These are phyloP conservation scores for Penicillium turbatum DNA, from an alignment of 495 filamentous ascomycete genomes.

Conservation along the genomic window DNA sequence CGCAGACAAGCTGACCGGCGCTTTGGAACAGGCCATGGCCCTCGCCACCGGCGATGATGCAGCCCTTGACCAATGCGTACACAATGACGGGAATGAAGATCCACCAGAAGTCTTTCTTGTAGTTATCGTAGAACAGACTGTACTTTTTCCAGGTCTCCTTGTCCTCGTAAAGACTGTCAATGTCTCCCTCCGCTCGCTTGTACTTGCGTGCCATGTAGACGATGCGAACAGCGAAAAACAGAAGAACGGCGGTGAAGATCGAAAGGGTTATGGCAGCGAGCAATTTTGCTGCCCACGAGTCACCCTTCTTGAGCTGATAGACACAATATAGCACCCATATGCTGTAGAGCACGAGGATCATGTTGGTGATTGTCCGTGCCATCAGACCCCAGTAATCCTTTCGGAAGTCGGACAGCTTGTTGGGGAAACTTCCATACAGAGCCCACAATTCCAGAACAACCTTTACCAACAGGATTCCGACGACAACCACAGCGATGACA, in stretches of 20 bases:
- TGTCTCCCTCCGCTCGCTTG: slow-evolving; percentile 71
- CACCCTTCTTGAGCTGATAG: slow-evolving; percentile 88
- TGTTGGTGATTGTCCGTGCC: slow-evolving; percentile 78
- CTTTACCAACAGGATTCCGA: slow-evolving; percentile 86
- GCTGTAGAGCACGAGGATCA: slow-evolving; percentile 91
- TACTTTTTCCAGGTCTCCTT: slow-evolving; percentile 93
- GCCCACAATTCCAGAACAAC: slow-evolving; percentile 91
- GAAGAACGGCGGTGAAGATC: slow-evolving; percentile 73
- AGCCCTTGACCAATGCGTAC: slow-evolving; percentile 90
- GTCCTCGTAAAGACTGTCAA: slow-evolving; percentile 72
- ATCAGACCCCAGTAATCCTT: slow-evolving; percentile 94
- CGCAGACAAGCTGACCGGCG: slow-evolving; percentile 72
- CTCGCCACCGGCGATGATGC: slow-evolving; percentile 79
- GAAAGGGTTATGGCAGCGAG: slow-evolving; percentile 79
- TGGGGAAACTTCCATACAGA: slow-evolving; percentile 80
- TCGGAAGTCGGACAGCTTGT: slow-evolving; percentile 76
- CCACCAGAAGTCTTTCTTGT: slow-evolving; percentile 94
- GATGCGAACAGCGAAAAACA: slow-evolving; percentile 79
- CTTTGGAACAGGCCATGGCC: slow-evolving; percentile 83
- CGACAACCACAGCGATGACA: slow-evolving; percentile 75
- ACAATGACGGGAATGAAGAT: slow-evolving; percentile 86
- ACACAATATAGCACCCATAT: slow-evolving; percentile 95
- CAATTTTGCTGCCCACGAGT: slow-evolving; percentile 90
- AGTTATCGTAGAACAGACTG: slow-evolving; percentile 94
- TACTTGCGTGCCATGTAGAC: slow-evolving; percentile 68